Conservation (phyloP, 192 early-diverging fungal species). For the Coemansia sp. region DNA sequence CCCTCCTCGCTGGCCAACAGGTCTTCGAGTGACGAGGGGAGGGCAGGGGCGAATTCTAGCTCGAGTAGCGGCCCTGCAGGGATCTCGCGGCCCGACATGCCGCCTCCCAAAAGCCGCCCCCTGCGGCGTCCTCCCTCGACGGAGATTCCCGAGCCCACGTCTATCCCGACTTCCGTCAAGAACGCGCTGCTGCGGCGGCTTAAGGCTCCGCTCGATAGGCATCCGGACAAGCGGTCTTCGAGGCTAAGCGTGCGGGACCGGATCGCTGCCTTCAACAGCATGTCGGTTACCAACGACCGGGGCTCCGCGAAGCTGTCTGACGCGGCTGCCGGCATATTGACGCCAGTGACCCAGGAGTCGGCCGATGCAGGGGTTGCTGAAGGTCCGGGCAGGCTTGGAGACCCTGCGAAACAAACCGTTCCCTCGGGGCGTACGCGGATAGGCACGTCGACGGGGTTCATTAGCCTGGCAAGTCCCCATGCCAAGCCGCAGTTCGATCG, state of each 20-base stretch:
- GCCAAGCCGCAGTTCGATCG: background rate
- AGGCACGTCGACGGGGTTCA: conserved; percentile 37
- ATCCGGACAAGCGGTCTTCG: conserved; percentile 19
- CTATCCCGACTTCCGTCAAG: conserved; percentile 32
- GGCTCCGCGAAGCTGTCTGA: background rate
- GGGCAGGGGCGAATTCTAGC: background rate
- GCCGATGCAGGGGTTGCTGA: background rate
- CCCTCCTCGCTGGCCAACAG: background rate
- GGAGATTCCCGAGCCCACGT: conserved; percentile 4
- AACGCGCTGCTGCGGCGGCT: conserved; percentile 33
- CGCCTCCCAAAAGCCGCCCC: conserved; percentile 32
- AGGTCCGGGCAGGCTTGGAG: background rate
- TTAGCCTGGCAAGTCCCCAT: conserved; percentile 24
- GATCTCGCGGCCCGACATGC: conserved; percentile 30
- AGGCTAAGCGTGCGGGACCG: conserved; percentile 35
- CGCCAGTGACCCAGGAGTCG: conserved; percentile 1
- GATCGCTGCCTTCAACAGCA: conserved; percentile 35
- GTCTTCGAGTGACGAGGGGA: background rate
- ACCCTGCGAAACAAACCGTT: conserved; percentile 4
- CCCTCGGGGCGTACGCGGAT: conserved; percentile 12
- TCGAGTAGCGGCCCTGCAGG: background rate
- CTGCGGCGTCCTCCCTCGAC: conserved; percentile 2
- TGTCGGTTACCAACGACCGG: conserved; percentile 14
- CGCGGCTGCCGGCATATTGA: background rate
- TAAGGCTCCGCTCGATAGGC: conserved; percentile 27